Evolutionary conservation across 2,329 filamentous ascomycete species (phyloP).

Genomic region (Penicillium sp.): DNA sequence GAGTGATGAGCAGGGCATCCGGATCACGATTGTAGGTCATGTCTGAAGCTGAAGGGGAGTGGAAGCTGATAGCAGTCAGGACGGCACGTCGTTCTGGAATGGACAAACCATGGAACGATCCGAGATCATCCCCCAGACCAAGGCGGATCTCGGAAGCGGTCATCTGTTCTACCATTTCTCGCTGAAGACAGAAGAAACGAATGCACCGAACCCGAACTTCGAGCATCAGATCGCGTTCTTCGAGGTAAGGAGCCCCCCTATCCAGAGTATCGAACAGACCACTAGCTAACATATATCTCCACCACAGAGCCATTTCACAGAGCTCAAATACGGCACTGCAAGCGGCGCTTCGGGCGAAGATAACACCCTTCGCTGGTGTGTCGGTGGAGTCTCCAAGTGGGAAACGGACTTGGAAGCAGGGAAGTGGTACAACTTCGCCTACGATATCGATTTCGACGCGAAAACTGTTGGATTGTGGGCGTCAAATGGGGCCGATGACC

Average conservation of each 20-base stretch:
- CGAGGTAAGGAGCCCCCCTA: conserved; percentile 21
- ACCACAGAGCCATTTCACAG: conserved; percentile 69
- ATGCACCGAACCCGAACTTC: conserved; percentile 59
- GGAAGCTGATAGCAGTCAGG: conserved; percentile 3
- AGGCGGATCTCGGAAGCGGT: conserved; percentile 61
- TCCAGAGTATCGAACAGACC: too few relatives aligned
- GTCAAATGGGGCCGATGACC: conserved; percentile 58
- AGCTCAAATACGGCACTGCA: conserved; percentile 63
- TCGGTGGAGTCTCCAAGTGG: conserved; percentile 61
- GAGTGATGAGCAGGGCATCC: conserved; percentile 61
- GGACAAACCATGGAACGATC: conserved; percentile 69
- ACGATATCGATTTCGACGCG: conserved; percentile 66
- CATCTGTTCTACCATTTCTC: conserved; percentile 72
- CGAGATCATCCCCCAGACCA: conserved; percentile 70
- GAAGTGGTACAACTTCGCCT: conserved; percentile 73
- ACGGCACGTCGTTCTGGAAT: conserved; percentile 61
- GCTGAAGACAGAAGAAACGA: conserved; percentile 57
- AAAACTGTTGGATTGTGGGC: conserved; percentile 67
- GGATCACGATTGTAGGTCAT: conserved; percentile 58
- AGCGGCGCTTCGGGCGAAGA: conserved; percentile 48
- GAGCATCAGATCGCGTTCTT: conserved; percentile 67
- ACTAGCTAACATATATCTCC: not conserved
- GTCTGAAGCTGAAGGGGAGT: conserved; percentile 36
- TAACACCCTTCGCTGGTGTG: conserved; percentile 62
- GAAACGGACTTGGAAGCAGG: conserved; percentile 58